Conservation (phyloP, 2,329 filamentous ascomycete genomes). For the Mariannaea elegans region DNA sequence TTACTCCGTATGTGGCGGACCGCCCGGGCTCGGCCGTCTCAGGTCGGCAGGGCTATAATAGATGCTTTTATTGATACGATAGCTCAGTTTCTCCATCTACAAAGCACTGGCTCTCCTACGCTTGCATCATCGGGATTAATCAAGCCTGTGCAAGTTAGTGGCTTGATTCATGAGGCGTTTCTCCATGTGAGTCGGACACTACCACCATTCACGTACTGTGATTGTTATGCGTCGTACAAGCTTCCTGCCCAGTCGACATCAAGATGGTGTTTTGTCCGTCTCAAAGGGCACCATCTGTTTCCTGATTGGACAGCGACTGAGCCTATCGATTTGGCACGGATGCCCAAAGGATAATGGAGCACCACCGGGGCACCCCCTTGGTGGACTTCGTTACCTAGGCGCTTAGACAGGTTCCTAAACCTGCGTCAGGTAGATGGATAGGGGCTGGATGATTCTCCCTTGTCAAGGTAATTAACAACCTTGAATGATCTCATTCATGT, state of each 20-base stretch:
- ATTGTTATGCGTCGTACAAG: slow-evolving; percentile 12
- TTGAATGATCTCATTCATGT: not conserved
- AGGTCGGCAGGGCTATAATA: slow-evolving; percentile 22
- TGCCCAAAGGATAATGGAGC: slow-evolving; percentile 23
- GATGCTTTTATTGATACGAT: slow-evolving; percentile 13
- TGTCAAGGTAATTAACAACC: not conserved
- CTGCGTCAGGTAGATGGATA: slow-evolving; percentile 22
- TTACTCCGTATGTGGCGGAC: slow-evolving; percentile 18
- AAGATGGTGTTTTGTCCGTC: slow-evolving; percentile 8
- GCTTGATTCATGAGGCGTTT: slow-evolving; percentile 16
- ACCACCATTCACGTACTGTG: slow-evolving; percentile 18
- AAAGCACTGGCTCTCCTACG: not conserved
- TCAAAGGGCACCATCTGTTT: slow-evolving; percentile 11
- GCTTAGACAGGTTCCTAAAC: slow-evolving; percentile 24
- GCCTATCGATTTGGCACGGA: slow-evolving; percentile 14
- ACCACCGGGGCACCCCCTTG: slow-evolving; percentile 7
- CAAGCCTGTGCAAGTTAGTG: not conserved
- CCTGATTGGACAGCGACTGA: slow-evolving; percentile 18
- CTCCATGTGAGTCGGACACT: not conserved
- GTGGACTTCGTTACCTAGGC: slow-evolving; percentile 1
- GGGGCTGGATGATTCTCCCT: not conserved
- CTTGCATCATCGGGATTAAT: not conserved
- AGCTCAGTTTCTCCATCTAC: not conserved
- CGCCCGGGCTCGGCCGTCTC: slow-evolving; percentile 23
- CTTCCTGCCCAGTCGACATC: slow-evolving; percentile 6